Evolutionary conservation across 208 protist genomes (phyloP).

Genomic region (Angomonas ambiguus): DNA sequence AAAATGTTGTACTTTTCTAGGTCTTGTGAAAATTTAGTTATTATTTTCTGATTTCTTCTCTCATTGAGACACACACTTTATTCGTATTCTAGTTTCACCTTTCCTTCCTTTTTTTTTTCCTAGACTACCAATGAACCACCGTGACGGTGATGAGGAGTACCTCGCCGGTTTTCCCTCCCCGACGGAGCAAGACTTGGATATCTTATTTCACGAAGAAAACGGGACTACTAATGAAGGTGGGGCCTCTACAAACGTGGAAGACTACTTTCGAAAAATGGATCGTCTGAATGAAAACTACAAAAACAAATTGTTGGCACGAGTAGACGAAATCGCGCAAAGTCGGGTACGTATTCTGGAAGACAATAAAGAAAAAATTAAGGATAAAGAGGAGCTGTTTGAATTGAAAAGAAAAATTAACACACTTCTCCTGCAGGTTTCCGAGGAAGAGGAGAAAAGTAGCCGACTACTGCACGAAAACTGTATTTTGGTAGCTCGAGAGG

Average conservation of each 20-base stretch:
- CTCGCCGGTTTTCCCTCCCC: background rate
- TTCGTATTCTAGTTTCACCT: background rate
- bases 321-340: background rate
- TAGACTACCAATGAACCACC: too few relatives aligned
- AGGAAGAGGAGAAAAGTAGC: background rate
- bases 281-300: background rate
- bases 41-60: slow-evolving; percentile 7
- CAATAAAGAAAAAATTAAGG: background rate
- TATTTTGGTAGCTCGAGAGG: background rate
- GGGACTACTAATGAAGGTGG: background rate
- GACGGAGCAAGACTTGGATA: background rate
- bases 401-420: background rate
- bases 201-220: too few relatives aligned
- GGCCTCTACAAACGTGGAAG: background rate
- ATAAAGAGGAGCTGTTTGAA: background rate
- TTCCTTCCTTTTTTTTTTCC: background rate
- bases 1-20: background rate
- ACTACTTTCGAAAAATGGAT: background rate
- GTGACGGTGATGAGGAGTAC: background rate
- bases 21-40: background rate
- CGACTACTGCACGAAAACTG: background rate
- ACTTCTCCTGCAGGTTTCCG: background rate
- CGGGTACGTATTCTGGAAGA: background rate
- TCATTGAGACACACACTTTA: too few relatives aligned
- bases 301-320: background rate